These are phyloP conservation scores for Ceriops decandra DNA, from an alignment of 345 rosid genomes.

Conservation along the genomic window DNA sequence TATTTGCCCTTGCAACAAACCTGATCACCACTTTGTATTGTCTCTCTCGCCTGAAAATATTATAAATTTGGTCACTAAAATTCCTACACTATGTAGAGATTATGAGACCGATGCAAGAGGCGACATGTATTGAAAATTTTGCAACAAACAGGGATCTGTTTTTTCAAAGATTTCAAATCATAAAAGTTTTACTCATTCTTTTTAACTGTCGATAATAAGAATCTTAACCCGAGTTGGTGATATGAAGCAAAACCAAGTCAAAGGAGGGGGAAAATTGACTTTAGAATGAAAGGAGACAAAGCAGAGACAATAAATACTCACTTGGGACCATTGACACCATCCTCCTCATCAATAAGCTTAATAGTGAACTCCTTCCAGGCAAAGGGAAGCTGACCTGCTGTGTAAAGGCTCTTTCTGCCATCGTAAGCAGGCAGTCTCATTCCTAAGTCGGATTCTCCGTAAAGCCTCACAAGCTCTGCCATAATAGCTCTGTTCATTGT, in stretches of 20 bases:
- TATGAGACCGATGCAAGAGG: slow-evolving; percentile 1
- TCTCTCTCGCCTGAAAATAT: slow-evolving; percentile 62
- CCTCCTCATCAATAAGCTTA: slow-evolving; percentile 76
- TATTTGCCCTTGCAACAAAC: slow-evolving; percentile 77
- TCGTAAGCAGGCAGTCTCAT: slow-evolving; percentile 96
- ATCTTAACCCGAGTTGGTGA: background rate
- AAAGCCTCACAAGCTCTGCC: slow-evolving; percentile 83
- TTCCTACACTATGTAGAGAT: background rate
- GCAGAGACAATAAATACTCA: slow-evolving; percentile 27
- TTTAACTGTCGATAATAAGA: background rate
- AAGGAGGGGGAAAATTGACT: slow-evolving; percentile 3
- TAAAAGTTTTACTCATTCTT: background rate
- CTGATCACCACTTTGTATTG: slow-evolving; percentile 77
- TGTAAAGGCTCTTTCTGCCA: slow-evolving; percentile 93
- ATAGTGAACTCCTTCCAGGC: slow-evolving; percentile 76
- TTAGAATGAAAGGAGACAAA: slow-evolving; percentile 1
- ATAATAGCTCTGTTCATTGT: slow-evolving; percentile 83
- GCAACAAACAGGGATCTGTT: background rate
- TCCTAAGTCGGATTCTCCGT: slow-evolving; percentile 88
- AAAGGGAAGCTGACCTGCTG: slow-evolving; percentile 95
- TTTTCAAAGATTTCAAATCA: background rate
- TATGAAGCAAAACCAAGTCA: slow-evolving; percentile 7
- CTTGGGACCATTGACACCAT: slow-evolving; percentile 81
- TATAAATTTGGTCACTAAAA: slow-evolving; percentile 5
- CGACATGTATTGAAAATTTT: background rate